Evolutionary conservation across 176 grass and related monocot species (phyloP), one percentile per base, ranked within the genome.

Genomic region (Oryza coarctata): DNA sequence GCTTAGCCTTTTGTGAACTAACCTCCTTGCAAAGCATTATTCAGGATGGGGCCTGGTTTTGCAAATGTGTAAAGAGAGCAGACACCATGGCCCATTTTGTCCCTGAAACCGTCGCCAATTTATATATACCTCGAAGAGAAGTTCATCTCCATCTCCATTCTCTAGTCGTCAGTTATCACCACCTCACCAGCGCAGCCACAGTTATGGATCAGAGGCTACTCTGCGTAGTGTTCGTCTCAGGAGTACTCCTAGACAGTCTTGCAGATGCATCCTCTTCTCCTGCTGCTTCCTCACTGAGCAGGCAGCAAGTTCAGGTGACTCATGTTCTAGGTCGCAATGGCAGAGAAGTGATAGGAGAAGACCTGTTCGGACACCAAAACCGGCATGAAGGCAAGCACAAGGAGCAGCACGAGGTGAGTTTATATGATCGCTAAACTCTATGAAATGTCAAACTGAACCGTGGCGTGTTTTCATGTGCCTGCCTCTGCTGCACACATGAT

Each of bases 311-410:
- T 52, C 49, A 52, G 14, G 49, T 22, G 49, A 17, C 2, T 2
- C 73, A 26, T 26, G 73, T 68, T 86, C 79, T 90, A 0, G 88
- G 88, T 26, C 88, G 79, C 28, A 90, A 47, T 47, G 88, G 83
- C 88, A 9, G 87, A 81, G 82, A 84, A 45, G 47, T 39, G 49
- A 55, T 1, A 55, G 49, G 7, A 7, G 49, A 55, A 6, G 80
- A 26, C 25, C 32, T 58, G 29, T 9, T 0, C 4, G 22, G 67
- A 5, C 3, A 63, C 39, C 63, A 20, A 22, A 31, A 88, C 61
- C 61, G 65, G 12, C 70, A 68, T 8, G 82, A 75, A 49, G 65
- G 25, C 49, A 39, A 80, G 31, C 50, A 70, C 49, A 52, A 5
- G 63, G 20, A 85, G 70, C 71, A 76, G 4, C 26, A 41, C 12